phyloP scores from a whole-genome alignment of 768 basidiomycete genomes.

The Multifurca ochricompacta region DNA sequence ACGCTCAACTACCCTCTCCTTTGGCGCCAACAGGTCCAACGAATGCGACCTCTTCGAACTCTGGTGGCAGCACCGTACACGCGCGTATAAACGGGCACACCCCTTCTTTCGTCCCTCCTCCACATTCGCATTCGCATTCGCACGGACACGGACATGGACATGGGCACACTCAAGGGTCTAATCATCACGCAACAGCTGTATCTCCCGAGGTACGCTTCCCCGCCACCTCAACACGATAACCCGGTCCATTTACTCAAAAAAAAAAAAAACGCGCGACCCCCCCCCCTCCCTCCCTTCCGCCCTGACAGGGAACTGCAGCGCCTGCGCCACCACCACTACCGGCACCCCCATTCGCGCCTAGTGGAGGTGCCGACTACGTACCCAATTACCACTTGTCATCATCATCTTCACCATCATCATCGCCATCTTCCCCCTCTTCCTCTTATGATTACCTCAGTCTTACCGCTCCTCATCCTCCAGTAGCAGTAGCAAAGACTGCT shows the following conservation, averaged over 20 bases:
- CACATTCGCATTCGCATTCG: not conserved
- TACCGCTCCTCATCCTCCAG: not conserved
- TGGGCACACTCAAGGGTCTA: not conserved
- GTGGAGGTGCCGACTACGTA: not conserved
- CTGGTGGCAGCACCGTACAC: not conserved
- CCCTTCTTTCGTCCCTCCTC: not conserved
- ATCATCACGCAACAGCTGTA: not conserved
- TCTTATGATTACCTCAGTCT: not conserved
- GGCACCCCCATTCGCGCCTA: no score
- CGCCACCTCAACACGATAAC: not conserved
- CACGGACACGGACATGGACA: not conserved
- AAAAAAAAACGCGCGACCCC: no score
- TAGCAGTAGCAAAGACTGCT: no score
- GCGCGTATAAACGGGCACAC: constrained; percentile 3
- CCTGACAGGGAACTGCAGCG: not conserved
- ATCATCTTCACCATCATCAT: not conserved
- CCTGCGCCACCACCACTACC: no score
- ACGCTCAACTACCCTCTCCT: not conserved
- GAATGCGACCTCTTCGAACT: no score
- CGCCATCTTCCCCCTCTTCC: no score
- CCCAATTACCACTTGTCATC: not conserved
- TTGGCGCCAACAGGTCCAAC: not conserved
- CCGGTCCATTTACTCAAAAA: not conserved
- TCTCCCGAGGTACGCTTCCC: not conserved
- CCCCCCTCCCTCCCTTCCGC: not conserved